Conservation (phyloP, 148 eudicot species). For the Spergularia marina region DNA sequence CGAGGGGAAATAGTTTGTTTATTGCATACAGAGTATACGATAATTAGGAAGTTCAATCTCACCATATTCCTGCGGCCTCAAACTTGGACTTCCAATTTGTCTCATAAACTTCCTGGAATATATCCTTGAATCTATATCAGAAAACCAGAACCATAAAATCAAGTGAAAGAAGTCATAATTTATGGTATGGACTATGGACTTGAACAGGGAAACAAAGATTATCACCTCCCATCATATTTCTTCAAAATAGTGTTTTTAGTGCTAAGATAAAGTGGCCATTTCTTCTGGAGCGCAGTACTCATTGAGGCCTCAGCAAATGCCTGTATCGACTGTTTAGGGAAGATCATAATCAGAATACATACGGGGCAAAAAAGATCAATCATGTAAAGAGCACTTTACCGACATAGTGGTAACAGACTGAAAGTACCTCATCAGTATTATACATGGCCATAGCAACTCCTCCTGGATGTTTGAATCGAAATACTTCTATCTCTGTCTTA, state of each 20-base stretch:
- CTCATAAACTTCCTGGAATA: slow-evolving; percentile 92
- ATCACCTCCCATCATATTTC: slow-evolving; percentile 90
- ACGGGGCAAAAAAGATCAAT: neutral
- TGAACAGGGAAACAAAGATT: neutral
- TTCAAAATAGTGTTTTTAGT: slow-evolving; percentile 93
- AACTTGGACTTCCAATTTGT: slow-evolving; percentile 68
- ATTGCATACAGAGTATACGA: too few relatives aligned
- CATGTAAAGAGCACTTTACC: neutral
- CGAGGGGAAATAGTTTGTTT: too few relatives aligned
- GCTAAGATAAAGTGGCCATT: slow-evolving; percentile 97
- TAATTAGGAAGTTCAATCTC: slow-evolving; percentile 18
- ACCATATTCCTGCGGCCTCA: slow-evolving; percentile 91
- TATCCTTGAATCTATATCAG: slow-evolving; percentile 75
- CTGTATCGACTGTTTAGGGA: slow-evolving; percentile 53
- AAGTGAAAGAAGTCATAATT: neutral
- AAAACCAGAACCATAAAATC: neutral
- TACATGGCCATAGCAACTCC: slow-evolving; percentile 90
- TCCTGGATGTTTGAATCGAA: slow-evolving; percentile 68
- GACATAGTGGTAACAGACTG: neutral
- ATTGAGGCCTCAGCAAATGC: slow-evolving; percentile 95
- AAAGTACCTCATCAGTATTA: slow-evolving; percentile 85
- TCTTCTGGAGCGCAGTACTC: slow-evolving; percentile 72
- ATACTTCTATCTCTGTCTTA: slow-evolving; percentile 74
- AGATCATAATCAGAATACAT: neutral
- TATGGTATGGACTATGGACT: too few relatives aligned